Evolutionary conservation across 2,329 filamentous ascomycete genomes (phyloP).

Genomic region (Sporothrix pseudoabietina): DNA sequence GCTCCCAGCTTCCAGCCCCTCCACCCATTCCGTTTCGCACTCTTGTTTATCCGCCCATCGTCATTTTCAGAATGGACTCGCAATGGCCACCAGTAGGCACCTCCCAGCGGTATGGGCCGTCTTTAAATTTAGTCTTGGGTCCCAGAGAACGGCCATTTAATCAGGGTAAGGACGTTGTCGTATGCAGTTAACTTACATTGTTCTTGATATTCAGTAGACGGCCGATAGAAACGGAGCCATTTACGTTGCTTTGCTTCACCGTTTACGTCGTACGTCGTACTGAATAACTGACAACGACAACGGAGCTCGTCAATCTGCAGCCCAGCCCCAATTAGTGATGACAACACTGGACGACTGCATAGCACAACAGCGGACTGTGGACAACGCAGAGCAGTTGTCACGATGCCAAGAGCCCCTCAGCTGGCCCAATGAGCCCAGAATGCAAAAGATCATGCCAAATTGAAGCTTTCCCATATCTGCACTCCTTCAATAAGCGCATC

Average conservation of each 20-base stretch:
- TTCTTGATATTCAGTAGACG: neutral
- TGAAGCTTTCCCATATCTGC: neutral
- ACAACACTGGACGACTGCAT: neutral
- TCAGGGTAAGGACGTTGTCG: neutral
- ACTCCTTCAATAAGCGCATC: neutral
- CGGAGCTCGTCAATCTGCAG: neutral
- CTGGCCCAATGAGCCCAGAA: neutral
- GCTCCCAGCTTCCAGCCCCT: neutral
- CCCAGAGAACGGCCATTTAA: neutral
- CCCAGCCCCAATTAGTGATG: neutral
- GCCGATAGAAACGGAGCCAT: neutral
- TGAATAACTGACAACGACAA: neutral
- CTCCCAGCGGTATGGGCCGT: constrained; percentile 17
- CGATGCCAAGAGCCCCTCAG: constrained; percentile 2
- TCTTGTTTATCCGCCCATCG: neutral
- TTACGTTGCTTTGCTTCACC: neutral
- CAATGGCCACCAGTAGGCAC: neutral
- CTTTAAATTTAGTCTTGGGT: neutral
- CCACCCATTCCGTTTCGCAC: neutral
- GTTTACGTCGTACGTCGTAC: neutral
- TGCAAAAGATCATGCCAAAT: constrained; percentile 5
- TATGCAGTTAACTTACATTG: neutral
- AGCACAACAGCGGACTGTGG: neutral
- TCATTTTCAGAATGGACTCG: neutral
- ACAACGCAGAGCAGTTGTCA: neutral